These are phyloP conservation scores for Tetrahymena thermophila DNA, from an alignment of 73 alveolate species.

Conservation along the genomic window DNA sequence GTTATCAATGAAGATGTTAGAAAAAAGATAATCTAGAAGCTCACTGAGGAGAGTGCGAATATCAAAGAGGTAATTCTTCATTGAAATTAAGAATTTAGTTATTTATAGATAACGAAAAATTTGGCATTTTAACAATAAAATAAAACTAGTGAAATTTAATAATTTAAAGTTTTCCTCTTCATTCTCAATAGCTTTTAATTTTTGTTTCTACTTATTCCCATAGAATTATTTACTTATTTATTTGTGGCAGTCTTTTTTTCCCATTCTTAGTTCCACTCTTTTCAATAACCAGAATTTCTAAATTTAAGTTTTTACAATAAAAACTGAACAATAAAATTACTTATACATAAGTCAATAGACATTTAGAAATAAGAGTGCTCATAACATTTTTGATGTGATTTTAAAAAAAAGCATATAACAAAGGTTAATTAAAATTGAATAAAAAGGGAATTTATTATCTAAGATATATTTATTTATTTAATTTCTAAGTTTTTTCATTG, in stretches of 20 bases:
- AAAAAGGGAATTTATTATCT: too few species aligned
- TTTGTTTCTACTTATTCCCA: neutral
- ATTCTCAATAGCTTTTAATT: neutral
- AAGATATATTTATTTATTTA: too few species aligned
- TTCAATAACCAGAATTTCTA: neutral
- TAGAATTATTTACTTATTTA: neutral
- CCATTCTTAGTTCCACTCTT: neutral
- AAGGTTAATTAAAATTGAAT: too few species aligned
- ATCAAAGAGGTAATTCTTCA: neutral
- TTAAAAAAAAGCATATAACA: too few species aligned
- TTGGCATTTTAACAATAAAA: neutral
- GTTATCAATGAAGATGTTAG: neutral
- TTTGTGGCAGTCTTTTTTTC: neutral
- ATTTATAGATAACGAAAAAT: neutral
- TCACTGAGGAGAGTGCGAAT: neutral
- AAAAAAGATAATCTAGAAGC: neutral
- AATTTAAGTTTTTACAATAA: neutral
- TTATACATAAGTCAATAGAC: neutral
- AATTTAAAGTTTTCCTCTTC: neutral
- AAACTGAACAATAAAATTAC: neutral
- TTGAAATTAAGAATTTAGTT: too few species aligned
- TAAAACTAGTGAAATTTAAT: neutral
- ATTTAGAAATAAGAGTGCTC: too few species aligned
- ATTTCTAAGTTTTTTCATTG: too few species aligned
- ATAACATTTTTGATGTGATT: too few species aligned